phyloP scores from a whole-genome alignment of 2,329 filamentous ascomycete species.

The Colletotrichum neosansevieriae region DNA sequence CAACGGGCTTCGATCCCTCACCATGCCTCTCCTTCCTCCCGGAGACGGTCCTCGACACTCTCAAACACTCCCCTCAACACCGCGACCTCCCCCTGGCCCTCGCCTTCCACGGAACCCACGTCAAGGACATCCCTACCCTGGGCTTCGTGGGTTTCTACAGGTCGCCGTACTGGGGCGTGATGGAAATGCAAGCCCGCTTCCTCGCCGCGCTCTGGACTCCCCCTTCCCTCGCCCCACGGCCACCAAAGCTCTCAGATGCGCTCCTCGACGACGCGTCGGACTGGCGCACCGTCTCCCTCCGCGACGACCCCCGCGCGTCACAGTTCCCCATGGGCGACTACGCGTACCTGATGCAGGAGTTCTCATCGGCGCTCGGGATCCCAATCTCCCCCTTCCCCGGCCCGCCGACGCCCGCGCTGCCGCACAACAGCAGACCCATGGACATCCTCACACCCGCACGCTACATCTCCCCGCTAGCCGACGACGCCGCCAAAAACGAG shows the following conservation, averaged over 20 bases:
- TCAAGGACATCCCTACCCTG: conserved; percentile 70
- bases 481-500: conserved; percentile 52
- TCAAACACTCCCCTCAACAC: conserved; percentile 69
- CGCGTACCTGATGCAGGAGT: conserved; percentile 78
- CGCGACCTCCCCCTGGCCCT: conserved; percentile 73
- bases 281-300: conserved; percentile 61
- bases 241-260: conserved; percentile 51
- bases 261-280: conserved; percentile 59
- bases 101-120: conserved; percentile 74
- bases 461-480: conserved; percentile 57
- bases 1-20: conserved; percentile 79
- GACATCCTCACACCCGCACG: conserved; percentile 69
- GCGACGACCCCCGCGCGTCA: conserved; percentile 63
- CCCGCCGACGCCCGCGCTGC: conserved; percentile 52
- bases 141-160: conserved; percentile 89
- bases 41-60: conserved; percentile 61
- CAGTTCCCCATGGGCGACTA: conserved; percentile 92
- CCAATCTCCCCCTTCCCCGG: conserved; percentile 51
- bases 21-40: conserved; percentile 75
- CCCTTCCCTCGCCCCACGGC: conserved; percentile 43
- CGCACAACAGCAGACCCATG: conserved; percentile 58
- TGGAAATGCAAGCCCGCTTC: conserved; percentile 86
- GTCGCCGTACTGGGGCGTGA: conserved; percentile 86
- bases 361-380: conserved; percentile 70
- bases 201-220: conserved; percentile 71